Evolutionary conservation across 441 rosid genomes (phyloP).

Genomic region (Viola pubescens): DNA sequence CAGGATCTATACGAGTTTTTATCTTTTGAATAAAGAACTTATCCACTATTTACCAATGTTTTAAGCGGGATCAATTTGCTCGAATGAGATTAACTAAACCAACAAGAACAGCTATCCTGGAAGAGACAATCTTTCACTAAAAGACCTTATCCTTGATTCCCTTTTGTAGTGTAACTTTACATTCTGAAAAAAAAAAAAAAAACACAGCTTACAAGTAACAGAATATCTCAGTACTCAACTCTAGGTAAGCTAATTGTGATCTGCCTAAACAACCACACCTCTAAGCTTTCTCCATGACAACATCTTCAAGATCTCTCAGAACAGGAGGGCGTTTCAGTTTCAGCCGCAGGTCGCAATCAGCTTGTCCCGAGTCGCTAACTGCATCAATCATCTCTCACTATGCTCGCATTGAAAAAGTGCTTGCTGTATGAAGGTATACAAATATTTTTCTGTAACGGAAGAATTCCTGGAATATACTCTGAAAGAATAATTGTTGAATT

Average conservation of each 20-base stretch:
- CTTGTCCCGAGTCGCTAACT: slow-evolving; percentile 7
- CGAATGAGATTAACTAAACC: no score
- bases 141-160: no score
- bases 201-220: no score
- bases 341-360: slow-evolving; percentile 15
- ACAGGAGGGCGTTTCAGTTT: neutral
- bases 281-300: neutral
- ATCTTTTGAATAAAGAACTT: no score
- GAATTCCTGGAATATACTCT: slow-evolving; percentile 21
- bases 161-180: no score
- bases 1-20: no score
- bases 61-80: no score
- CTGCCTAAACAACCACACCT: slow-evolving; percentile 3
- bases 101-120: no score
- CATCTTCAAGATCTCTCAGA: neutral
- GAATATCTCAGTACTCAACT: neutral
- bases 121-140: no score
- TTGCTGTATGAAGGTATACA: slow-evolving; percentile 26
- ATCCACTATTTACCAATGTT: no score
- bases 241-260: neutral
- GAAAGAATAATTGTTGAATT: slow-evolving; percentile 38
- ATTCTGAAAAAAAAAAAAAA: no score
- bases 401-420: slow-evolving; percentile 7
- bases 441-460: slow-evolving; percentile 21
- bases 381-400: slow-evolving; percentile 13